Evolutionary conservation across 148 eudicot genomes (phyloP), one percentile per base, ranked within the genome.

Genomic region (Chenopodium album): DNA sequence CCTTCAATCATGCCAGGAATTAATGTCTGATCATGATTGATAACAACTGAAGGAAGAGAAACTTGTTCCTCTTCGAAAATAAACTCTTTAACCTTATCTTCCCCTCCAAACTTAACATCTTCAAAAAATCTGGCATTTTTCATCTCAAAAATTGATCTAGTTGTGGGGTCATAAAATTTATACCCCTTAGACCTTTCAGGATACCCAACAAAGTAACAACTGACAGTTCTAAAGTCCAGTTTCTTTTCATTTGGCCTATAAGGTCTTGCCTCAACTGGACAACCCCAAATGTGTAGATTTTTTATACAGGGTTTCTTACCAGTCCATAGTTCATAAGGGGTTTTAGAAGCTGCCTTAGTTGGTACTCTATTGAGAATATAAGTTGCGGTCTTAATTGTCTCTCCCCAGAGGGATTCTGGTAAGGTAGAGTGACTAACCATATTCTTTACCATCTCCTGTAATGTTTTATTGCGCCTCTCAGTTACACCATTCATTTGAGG

Each of bases 361-460:
- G 22, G 73, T 10, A 31, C 50, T 32, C 48, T 37, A 16, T 41
- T 16, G 2, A 41, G 46, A 9, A 37, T 22, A 37, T 32, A 64
- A 64, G 67, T 5, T 64, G 62, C 7, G 4, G 4, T 56, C 62
- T 56, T 2, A n/a, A 74, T 8, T 50, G 34, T 37, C 52, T 74
- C 77, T 48, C 77, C 63, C 62, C 11, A 74, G 34, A 74, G 77
- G 28, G 34, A 74, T 26, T 48, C 63, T n/a, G 8, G 77, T 48
- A 74, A 74, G 50, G 6, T 74, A 10, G 77, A 9, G 26, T 74
- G 41, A 50, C 78, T 56, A 29, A 76, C 31, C 78, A 56, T 76
- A 76, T 67, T 76, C 26, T 50, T 56, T 32, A 76, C 44, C 78
- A 76, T 76, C 9, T 54, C 78, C 47, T 56, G 31, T 7, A 64